Evolutionary conservation across 1,139 yeast species (phyloP).

Genomic region (Yamadazyma friedrichii): DNA sequence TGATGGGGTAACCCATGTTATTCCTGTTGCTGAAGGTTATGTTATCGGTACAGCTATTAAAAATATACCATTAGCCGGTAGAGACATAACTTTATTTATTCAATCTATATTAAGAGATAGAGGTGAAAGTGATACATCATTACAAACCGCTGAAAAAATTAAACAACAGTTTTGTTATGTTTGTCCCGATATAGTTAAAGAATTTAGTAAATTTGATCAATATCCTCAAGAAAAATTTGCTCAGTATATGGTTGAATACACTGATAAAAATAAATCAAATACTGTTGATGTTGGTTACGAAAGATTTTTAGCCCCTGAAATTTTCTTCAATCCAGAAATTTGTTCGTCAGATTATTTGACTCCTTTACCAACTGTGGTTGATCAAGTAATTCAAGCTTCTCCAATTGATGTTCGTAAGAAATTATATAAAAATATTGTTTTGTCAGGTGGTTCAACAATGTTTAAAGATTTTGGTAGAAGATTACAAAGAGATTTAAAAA

Average conservation of each 20-base stretch:
- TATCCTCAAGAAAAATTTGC: slow-evolving; percentile 90
- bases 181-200: slow-evolving; percentile 96
- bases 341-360: slow-evolving; percentile 93
- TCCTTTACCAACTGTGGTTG: slow-evolving; percentile 93
- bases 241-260: slow-evolving; percentile 81
- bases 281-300: slow-evolving; percentile 95
- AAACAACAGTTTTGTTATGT: slow-evolving; percentile 97
- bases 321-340: slow-evolving; percentile 96
- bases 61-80: slow-evolving; percentile 96
- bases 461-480: slow-evolving; percentile 97
- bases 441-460: slow-evolving; percentile 98
- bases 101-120: slow-evolving; percentile 94
- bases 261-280: slow-evolving; percentile 63
- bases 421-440: slow-evolving; percentile 88
- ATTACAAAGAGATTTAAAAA: slow-evolving; percentile 89
- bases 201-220: slow-evolving; percentile 89
- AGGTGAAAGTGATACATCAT: slow-evolving; percentile 91
- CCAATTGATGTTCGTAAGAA: slow-evolving; percentile 99
- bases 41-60: slow-evolving; percentile 97
- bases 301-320: slow-evolving; percentile 96
- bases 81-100: slow-evolving; percentile 92
- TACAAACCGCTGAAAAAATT: slow-evolving; percentile 93
- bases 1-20: slow-evolving; percentile 97
- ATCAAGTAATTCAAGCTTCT: slow-evolving; percentile 88
- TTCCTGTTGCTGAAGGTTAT: slow-evolving; percentile 99